Percentiles rank a stretch among this genome's conserved stretches.
These are phyloP conservation scores for Achaetomium macrosporum DNA, from an alignment of 2,329 filamentous ascomycete species.

Conservation along the genomic window DNA sequence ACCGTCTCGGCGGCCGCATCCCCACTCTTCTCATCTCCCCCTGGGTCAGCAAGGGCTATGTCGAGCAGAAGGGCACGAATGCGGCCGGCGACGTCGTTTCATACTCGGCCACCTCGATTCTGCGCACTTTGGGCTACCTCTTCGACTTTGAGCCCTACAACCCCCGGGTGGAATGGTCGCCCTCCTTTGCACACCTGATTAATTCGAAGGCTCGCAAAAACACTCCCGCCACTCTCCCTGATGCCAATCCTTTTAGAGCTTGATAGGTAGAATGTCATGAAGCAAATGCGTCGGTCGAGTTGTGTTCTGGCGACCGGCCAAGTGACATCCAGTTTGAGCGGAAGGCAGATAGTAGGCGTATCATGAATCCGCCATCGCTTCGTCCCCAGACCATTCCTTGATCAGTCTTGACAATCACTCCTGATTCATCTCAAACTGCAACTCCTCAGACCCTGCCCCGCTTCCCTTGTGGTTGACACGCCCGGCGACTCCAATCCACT, in stretches of 20 bases:
- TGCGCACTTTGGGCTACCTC: conserved; percentile 37
- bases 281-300: no score
- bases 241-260: not conserved
- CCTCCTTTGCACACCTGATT: conserved; percentile 32
- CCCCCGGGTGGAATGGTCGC: conserved; percentile 33
- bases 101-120: conserved; percentile 40
- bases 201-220: not conserved
- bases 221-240: not conserved
- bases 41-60: conserved; percentile 37
- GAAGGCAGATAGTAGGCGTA: no score
- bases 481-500: no score
- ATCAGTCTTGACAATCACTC: no score
- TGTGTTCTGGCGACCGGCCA: no score
- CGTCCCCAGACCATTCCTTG: no score
- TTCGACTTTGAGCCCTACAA: conserved; percentile 37
- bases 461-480: no score
- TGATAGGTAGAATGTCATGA: not conserved
- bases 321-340: no score
- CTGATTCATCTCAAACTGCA: no score
- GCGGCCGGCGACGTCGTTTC: conserved; percentile 30
- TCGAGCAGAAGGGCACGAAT: conserved; percentile 35
- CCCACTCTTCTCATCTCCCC: conserved; percentile 39
- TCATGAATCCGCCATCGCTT: no score
- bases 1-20: conserved; percentile 38
- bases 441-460: no score